A percentile compares a stretch with the other conserved stretches of the same genome.
phyloP scores from a whole-genome alignment of 2,329 filamentous ascomycete species.

The Aschersonia sp. region DNA sequence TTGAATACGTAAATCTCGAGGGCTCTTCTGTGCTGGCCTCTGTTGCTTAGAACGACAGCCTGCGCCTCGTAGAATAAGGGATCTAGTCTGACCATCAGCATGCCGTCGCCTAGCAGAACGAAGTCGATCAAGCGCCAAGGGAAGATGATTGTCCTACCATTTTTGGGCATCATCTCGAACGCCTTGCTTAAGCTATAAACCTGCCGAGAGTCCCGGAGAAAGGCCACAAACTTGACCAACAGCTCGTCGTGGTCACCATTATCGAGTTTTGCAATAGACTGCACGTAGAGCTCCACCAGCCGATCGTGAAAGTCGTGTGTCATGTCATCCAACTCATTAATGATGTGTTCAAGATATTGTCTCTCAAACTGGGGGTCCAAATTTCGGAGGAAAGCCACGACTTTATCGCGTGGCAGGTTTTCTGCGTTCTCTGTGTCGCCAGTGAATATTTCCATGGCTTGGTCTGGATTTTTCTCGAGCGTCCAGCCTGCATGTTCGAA shows the following conservation, averaged over 20 bases:
- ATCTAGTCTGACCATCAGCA: constrained; percentile 33
- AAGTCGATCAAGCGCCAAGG: constrained; percentile 1
- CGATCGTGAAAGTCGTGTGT: constrained; percentile 80
- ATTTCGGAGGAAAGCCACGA: constrained; percentile 58
- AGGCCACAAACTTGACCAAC: constrained; percentile 54
- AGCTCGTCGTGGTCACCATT: constrained; percentile 38
- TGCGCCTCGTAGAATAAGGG: constrained; percentile 77
- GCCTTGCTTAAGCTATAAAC: constrained; percentile 66
- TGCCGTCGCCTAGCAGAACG: neutral
- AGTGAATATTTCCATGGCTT: constrained; percentile 86
- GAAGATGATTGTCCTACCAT: constrained; percentile 39
- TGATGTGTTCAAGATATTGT: constrained; percentile 79
- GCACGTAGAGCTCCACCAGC: constrained; percentile 56
- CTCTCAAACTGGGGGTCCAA: constrained; percentile 62
- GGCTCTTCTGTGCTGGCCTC: constrained; percentile 90
- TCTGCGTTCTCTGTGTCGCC: constrained; percentile 93
- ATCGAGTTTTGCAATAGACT: constrained; percentile 34
- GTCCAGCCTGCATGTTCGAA: constrained; percentile 89
- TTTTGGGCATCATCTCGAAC: constrained; percentile 62
- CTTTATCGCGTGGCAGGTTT: constrained; percentile 62
- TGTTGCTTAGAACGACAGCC: constrained; percentile 83
- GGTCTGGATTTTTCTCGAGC: constrained; percentile 51
- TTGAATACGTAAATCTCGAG: constrained; percentile 98
- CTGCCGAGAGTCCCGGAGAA: constrained; percentile 61
- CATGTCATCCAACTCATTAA: constrained; percentile 71